phyloP scores from a whole-genome alignment of 2,329 filamentous ascomycete species.

The Neonectria faginata region DNA sequence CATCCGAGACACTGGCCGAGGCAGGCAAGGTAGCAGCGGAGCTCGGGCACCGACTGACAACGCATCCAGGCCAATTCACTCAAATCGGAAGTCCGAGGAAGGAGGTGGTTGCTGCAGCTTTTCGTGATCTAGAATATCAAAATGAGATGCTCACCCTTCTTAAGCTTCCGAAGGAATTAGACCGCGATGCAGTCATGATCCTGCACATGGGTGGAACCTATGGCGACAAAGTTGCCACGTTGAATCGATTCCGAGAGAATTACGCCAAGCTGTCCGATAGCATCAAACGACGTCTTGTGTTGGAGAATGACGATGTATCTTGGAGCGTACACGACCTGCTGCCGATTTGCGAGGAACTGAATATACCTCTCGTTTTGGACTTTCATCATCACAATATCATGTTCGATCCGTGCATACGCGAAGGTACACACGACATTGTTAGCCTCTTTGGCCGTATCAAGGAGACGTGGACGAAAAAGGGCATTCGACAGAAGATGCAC shows the following conservation, averaged over 20 bases:
- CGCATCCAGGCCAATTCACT: conserved; percentile 93
- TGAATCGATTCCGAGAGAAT: conserved; percentile 82
- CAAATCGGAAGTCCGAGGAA: conserved; percentile 86
- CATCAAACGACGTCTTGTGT: conserved; percentile 83
- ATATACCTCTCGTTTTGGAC: conserved; percentile 92
- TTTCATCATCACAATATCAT: conserved; percentile 97
- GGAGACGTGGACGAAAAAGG: conserved; percentile 85
- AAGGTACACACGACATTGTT: conserved; percentile 87
- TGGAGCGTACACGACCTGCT: conserved; percentile 94
- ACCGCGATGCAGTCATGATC: conserved; percentile 93
- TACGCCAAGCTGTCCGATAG: conserved; percentile 74
- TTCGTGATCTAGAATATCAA: conserved; percentile 89
- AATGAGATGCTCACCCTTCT: conserved; percentile 85
- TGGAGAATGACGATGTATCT: conserved; percentile 94
- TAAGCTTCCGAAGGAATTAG: conserved; percentile 78
- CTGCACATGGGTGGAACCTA: conserved; percentile 93
- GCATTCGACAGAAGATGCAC: conserved; percentile 95
- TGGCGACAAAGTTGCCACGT: conserved; percentile 83
- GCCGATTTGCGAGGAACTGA: conserved; percentile 91
- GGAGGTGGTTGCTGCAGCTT: conserved; percentile 79
- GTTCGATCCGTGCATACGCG: conserved; percentile 79
- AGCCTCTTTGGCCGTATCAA: conserved; percentile 79
- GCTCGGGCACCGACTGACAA: conserved; percentile 86
- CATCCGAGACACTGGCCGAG: conserved; percentile 79
- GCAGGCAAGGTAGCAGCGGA: conserved; percentile 81